Percentiles rank a stretch among this genome's conserved stretches.
phyloP scores from a whole-genome alignment of 306 rosid genomes.

The Acacia crassicarpa region DNA sequence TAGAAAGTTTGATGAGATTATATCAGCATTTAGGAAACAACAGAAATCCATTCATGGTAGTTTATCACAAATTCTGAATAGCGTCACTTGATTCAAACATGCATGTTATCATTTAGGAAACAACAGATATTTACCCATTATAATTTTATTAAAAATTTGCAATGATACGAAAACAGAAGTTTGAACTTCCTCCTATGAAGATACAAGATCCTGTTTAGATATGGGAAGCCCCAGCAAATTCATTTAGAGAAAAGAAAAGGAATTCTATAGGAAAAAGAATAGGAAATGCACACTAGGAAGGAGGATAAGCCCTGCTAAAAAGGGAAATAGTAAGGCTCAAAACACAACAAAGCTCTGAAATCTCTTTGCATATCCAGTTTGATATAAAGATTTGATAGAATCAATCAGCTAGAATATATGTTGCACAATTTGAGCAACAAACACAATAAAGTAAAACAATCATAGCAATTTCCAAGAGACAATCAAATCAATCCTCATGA shows the following conservation, averaged over 20 bases:
- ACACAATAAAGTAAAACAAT: not conserved
- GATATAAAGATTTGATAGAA: not conserved
- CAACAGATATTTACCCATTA: not conserved
- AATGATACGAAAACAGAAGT: slow-evolving; percentile 5
- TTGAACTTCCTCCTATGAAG: slow-evolving; percentile 18
- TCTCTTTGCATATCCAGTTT: not conserved
- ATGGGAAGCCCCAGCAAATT: not conserved
- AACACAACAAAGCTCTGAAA: not conserved
- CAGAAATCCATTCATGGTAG: not conserved
- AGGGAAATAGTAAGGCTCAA: slow-evolving; percentile 6
- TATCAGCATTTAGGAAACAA: not conserved
- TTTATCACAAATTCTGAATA: not conserved
- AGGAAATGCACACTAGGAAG: not conserved
- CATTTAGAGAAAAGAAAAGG: not conserved
- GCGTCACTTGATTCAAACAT: slow-evolving; percentile 10
- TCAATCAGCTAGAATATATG: not conserved
- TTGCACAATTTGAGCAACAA: not conserved
- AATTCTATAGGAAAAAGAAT: not conserved
- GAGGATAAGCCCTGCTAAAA: not conserved
- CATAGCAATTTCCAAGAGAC: not conserved
- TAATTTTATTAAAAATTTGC: not conserved
- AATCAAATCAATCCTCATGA: not conserved
- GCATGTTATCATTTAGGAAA: not conserved
- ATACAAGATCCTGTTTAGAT: not conserved
- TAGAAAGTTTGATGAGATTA: slow-evolving; percentile 31